Evolutionary conservation across 2,329 filamentous ascomycete genomes (phyloP), one percentile per base, ranked within the genome.

Genomic region (Neodidymelliopsis sp.): DNA sequence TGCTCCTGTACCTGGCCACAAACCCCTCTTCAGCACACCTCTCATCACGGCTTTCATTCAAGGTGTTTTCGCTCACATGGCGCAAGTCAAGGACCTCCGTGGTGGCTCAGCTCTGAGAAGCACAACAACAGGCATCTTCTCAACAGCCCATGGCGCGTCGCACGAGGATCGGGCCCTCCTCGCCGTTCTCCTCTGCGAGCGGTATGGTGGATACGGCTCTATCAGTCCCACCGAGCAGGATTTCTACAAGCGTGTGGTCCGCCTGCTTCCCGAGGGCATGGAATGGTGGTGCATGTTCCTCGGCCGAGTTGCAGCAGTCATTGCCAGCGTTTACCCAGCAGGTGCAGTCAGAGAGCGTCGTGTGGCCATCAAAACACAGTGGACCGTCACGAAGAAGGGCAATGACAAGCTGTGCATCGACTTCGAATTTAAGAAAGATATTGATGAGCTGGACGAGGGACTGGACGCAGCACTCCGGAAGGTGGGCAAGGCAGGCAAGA

Each of bases 81-180:
- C 68, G 28, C 70, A 75, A 40, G 70, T 74, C 2, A 79, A 78
- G 49, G 76, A 79, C 35, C 60, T 77, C 13, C 62, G 63, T 7
- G 83, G 89, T 0, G 82, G 88, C 3, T 83, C 84, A 39, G 87
- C 87, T 6, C 75, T 96, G n/a, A 85, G 91, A 60, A 79, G 84
- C 53, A 88, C 89, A 2, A 84, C 90, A 5, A 84, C 82, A 1
- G 85, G 89, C 0, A 75, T 88, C 25, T 79, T 92, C 37, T 82
- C 84, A 1, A 81, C 83, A 11, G 80, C 82, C 1, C 90, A 93
- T 28, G 90, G 90, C 0, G 74, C 95, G 19, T 86, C 84, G 1
- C 91, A 97, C 66, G 71, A 84, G 33, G 81, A 85, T 39, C 83
- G 91, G 10, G 87, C 89, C 0, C 71, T 89, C 2, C 77, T 96